Conservation (phyloP, 2,329 filamentous ascomycete genomes). For the Neofusicoccum kwambonambiense region DNA sequence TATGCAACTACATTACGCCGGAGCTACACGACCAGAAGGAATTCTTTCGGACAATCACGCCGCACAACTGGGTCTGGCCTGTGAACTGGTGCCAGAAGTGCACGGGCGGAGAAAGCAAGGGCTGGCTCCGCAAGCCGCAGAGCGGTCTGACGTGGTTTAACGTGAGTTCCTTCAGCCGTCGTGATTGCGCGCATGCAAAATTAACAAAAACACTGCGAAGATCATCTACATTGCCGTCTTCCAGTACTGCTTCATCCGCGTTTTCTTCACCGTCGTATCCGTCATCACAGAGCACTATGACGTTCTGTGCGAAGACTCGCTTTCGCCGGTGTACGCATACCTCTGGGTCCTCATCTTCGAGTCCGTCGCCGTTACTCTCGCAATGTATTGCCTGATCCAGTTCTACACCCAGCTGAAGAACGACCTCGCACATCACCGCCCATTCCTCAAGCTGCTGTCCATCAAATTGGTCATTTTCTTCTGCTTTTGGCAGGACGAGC, state of each 20-base stretch:
- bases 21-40: conserved; percentile 77
- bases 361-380: conserved; percentile 69
- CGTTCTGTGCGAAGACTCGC: conserved; percentile 75
- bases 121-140: conserved; percentile 68
- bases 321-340: conserved; percentile 74
- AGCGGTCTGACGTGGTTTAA: conserved; percentile 92
- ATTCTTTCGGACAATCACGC: conserved; percentile 69
- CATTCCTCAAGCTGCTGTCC: conserved; percentile 77
- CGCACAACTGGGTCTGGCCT: conserved; percentile 73
- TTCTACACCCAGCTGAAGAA: conserved; percentile 76
- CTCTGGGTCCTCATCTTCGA: conserved; percentile 79
- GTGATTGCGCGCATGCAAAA: background rate
- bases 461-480: conserved; percentile 93
- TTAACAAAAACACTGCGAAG: conserved; percentile 33
- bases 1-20: conserved; percentile 78
- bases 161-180: conserved; percentile 37
- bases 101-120: conserved; percentile 64
- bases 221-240: conserved; percentile 79
- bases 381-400: conserved; percentile 86
- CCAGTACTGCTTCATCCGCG: conserved; percentile 81
- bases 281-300: conserved; percentile 69
- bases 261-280: conserved; percentile 77
- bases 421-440: conserved; percentile 66
- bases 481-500: conserved; percentile 74
- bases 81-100: conserved; percentile 68